Evolutionary conservation across 2,329 filamentous ascomycete genomes (phyloP).

Genomic region (Alternaria gansuensis): DNA sequence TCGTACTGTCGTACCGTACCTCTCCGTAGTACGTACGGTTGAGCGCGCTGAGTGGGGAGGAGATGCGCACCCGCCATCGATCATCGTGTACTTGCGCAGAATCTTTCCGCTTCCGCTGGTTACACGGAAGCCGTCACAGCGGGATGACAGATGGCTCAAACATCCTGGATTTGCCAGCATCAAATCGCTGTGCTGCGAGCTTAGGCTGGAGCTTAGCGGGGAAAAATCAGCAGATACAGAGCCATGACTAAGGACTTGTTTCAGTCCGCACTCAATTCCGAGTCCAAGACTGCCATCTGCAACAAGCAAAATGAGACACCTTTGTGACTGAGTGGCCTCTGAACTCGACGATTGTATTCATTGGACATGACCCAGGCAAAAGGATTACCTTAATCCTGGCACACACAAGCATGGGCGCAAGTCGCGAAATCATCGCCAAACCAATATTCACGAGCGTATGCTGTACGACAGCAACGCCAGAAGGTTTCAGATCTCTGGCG

Average conservation of each 20-base stretch:
- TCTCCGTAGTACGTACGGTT: too few relatives aligned
- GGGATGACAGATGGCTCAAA: slow-evolving; percentile 27
- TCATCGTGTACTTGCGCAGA: slow-evolving; percentile 15
- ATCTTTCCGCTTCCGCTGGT: slow-evolving; percentile 33
- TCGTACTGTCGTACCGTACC: too few relatives aligned
- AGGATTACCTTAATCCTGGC: neutral
- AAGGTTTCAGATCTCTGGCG: neutral
- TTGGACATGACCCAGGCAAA: slow-evolving; percentile 5
- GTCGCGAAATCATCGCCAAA: neutral
- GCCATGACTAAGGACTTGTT: neutral
- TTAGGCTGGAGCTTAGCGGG: slow-evolving; percentile 2
- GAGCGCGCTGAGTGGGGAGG: slow-evolving; percentile 11
- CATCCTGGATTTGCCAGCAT: slow-evolving; percentile 14
- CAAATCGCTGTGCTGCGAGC: slow-evolving; percentile 3
- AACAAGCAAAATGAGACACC: neutral
- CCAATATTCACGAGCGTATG: neutral
- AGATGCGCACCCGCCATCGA: slow-evolving; percentile 17
- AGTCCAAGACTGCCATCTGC: slow-evolving; percentile 7
- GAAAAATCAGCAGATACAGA: neutral
- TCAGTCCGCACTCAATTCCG: slow-evolving; percentile 6
- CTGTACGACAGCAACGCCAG: neutral
- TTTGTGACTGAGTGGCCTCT: neutral
- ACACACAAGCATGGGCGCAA: neutral
- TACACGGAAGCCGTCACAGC: slow-evolving; percentile 35
- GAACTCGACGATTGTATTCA: neutral